A percentile compares a stretch with the other conserved stretches of the same genome.
These are phyloP conservation scores for Heritiera littoralis DNA, from an alignment of 345 rosid species.

Conservation along the genomic window DNA sequence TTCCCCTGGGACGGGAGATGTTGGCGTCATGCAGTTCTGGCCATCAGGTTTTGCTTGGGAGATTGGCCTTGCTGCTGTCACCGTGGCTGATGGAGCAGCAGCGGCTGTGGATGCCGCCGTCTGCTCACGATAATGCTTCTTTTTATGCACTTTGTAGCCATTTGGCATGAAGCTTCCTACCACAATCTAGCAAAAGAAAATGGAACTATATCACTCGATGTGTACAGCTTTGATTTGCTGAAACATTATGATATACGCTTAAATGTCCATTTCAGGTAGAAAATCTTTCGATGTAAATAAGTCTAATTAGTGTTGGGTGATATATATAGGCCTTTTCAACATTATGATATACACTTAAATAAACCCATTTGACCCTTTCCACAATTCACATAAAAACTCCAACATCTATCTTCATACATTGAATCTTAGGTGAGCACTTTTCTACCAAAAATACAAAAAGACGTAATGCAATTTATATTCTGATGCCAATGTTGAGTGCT, in stretches of 20 bases:
- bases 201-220: neutral
- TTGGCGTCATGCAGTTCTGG: neutral
- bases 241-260: neutral
- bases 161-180: conserved; percentile 61
- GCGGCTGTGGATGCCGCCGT: conserved; percentile 9
- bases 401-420: too few species aligned
- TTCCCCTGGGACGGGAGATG: neutral
- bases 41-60: conserved; percentile 39
- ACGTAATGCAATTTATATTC: too few species aligned
- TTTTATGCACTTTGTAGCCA: conserved; percentile 34
- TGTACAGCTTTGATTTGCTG: neutral
- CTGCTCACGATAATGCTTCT: conserved; percentile 29
- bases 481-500: too few species aligned
- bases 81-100: conserved; percentile 22
- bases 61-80: conserved; percentile 30
- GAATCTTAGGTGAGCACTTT: too few species aligned
- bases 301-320: too few species aligned
- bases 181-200: conserved; percentile 45
- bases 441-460: too few species aligned
- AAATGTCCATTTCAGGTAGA: neutral
- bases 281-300: too few species aligned
- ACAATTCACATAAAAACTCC: too few species aligned
- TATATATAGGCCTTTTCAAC: too few species aligned
- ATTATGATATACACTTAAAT: too few species aligned
- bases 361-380: too few species aligned